Evolutionary conservation across 495 filamentous ascomycete species (phyloP).

Genomic region (Sordaria brevicollis): DNA sequence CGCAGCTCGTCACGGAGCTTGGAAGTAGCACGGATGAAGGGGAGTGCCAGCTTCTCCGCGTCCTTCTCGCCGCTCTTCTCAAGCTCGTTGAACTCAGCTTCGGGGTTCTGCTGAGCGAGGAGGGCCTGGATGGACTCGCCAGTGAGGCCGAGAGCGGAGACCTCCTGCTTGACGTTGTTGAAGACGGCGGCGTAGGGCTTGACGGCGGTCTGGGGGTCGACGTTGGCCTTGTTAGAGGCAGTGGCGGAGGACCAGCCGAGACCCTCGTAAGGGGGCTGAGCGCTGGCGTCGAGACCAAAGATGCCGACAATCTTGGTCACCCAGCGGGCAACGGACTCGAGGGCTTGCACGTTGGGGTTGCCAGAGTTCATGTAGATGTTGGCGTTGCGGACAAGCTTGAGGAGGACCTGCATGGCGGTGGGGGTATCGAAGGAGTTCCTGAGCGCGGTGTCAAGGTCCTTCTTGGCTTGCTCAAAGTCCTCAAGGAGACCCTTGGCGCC

Average conservation of each 20-base stretch:
- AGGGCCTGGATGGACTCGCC: constrained; percentile 15
- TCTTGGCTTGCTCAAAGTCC: constrained; percentile 52
- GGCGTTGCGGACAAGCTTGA: constrained; percentile 60
- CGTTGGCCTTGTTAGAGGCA: constrained; percentile 42
- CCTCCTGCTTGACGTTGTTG: constrained; percentile 26
- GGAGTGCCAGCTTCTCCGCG: constrained; percentile 44
- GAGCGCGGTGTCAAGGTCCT: constrained; percentile 54
- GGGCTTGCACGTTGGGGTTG: constrained; percentile 38
- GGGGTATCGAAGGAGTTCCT: constrained; percentile 87
- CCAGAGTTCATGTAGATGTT: constrained; percentile 57
- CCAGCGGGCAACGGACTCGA: constrained; percentile 61
- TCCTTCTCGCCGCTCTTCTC: constrained; percentile 30
- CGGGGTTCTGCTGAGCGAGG: constrained; percentile 27
- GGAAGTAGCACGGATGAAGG: constrained; percentile 55
- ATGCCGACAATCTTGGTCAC: constrained; percentile 74
- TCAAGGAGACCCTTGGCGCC: constrained; percentile 19
- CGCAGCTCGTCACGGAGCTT: constrained; percentile 59
- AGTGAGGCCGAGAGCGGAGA: constrained; percentile 26
- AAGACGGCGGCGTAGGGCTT: constrained; percentile 34
- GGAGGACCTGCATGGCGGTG: constrained; percentile 61
- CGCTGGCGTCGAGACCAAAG: constrained; percentile 72
- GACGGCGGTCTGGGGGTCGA: constrained; percentile 33
- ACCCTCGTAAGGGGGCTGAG: constrained; percentile 42
- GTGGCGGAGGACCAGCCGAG: constrained; percentile 79
- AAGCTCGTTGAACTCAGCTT: constrained; percentile 30